Conservation (phyloP, 2,329 filamentous ascomycete species). For the Clonostachys rosea region DNA sequence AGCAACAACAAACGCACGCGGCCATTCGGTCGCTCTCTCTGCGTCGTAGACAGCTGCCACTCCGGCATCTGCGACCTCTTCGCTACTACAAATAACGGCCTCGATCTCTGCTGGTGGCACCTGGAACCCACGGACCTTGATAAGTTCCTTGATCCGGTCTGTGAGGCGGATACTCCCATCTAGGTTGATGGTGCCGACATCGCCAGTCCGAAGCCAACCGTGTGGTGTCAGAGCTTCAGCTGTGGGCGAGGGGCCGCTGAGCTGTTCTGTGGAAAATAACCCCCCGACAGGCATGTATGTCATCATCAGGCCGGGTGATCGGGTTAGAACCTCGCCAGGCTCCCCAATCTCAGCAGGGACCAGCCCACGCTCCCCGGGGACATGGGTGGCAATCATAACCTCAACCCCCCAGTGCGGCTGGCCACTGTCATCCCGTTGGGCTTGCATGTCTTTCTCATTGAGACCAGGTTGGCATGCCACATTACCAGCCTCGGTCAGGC, state of each 20-base stretch:
- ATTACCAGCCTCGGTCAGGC: constrained; percentile 70
- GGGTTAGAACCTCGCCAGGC: constrained; percentile 61
- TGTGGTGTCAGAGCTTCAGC: constrained; percentile 37
- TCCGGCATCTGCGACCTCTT: constrained; percentile 56
- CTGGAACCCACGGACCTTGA: constrained; percentile 57
- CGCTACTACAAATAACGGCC: constrained; percentile 25
- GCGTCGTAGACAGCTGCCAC: constrained; percentile 55
- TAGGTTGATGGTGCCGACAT: constrained; percentile 56
- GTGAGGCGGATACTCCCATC: constrained; percentile 59
- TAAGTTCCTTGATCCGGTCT: constrained; percentile 66
- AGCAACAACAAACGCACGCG: constrained; percentile 57
- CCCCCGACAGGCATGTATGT: constrained; percentile 62
- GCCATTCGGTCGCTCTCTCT: constrained; percentile 56
- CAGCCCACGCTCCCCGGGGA: background rate
- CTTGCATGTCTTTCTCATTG: constrained; percentile 33
- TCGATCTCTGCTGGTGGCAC: constrained; percentile 50
- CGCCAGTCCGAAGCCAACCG: constrained; percentile 69
- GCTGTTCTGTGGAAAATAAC: background rate
- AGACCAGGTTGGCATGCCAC: constrained; percentile 56
- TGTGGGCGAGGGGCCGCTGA: constrained; percentile 15
- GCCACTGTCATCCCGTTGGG: constrained; percentile 55
- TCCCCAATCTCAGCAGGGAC: constrained; percentile 36
- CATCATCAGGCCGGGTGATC: constrained; percentile 59
- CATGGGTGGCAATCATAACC: constrained; percentile 55
- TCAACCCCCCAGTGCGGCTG: constrained; percentile 63